Conservation (phyloP, 495 filamentous ascomycete genomes). For the Podospora comata region DNA sequence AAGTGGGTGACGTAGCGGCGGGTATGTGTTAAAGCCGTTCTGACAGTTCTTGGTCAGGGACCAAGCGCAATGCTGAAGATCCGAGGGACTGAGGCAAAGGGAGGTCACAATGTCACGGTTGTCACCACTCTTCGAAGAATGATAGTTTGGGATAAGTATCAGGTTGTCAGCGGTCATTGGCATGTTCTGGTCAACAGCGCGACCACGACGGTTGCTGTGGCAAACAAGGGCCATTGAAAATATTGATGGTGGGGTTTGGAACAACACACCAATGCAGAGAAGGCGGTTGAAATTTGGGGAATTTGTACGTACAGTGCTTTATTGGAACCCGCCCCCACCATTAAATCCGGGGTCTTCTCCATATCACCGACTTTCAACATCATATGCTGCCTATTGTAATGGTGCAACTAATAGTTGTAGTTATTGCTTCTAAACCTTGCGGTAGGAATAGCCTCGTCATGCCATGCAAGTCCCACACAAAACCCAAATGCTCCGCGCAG, state of each 20-base stretch:
- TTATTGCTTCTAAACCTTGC: conserved; percentile 9
- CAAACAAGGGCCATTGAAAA: conserved; percentile 3
- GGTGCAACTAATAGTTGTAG: background rate
- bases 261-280: background rate
- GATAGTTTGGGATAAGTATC: too few relatives aligned
- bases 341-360: background rate
- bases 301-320: background rate
- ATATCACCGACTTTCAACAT: background rate
- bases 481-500: background rate
- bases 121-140: too few relatives aligned
- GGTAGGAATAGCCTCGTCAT: conserved; percentile 6
- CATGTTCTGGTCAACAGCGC: background rate
- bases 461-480: conserved; percentile 13
- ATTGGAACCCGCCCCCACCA: background rate
- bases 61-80: background rate
- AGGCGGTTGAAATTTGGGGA: background rate
- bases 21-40: background rate
- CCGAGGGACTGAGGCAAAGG: background rate
- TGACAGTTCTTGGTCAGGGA: background rate
- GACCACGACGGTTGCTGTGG: conserved; percentile 9
- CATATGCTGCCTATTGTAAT: background rate
- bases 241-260: background rate
- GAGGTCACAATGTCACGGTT: background rate
- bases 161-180: too few relatives aligned
- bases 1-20: conserved; percentile 1